Evolutionary conservation across 306 rosid genomes (phyloP).

Genomic region (Trifolium dubium): DNA sequence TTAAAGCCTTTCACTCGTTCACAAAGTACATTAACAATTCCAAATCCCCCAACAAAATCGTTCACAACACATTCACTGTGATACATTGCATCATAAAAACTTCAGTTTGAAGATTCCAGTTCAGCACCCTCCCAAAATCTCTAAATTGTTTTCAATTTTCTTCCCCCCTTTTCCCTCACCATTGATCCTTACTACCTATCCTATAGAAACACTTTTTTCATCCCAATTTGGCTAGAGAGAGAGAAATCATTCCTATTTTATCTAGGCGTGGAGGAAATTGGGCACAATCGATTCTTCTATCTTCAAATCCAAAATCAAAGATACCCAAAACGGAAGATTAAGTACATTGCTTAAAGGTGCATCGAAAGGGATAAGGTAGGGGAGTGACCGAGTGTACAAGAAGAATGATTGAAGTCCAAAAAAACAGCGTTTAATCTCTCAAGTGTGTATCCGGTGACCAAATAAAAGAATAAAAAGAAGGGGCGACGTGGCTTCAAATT

Average conservation of each 20-base stretch:
- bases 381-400: no score
- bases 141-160: slow-evolving; percentile 2
- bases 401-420: no score
- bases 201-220: slow-evolving; percentile 1
- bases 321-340: slow-evolving; percentile 55
- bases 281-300: slow-evolving; percentile 71
- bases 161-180: slow-evolving; percentile 4
- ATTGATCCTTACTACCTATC: slow-evolving; percentile 13
- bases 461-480: no score
- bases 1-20: not conserved
- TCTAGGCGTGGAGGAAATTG: slow-evolving; percentile 77
- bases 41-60: slow-evolving; percentile 13
- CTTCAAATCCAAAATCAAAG: slow-evolving; percentile 73
- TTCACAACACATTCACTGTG: no score
- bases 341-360: slow-evolving; percentile 56
- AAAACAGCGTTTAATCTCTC: no score
- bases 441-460: no score
- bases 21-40: not conserved
- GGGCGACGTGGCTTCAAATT: no score
- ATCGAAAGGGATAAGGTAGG: no score
- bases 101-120: slow-evolving; percentile 15
- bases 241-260: slow-evolving; percentile 61
- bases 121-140: not conserved
- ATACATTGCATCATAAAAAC: slow-evolving; percentile 13
- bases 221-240: not conserved